These are phyloP conservation scores for Tuber magnatum DNA, from an alignment of 495 filamentous ascomycete genomes.

Conservation along the genomic window DNA sequence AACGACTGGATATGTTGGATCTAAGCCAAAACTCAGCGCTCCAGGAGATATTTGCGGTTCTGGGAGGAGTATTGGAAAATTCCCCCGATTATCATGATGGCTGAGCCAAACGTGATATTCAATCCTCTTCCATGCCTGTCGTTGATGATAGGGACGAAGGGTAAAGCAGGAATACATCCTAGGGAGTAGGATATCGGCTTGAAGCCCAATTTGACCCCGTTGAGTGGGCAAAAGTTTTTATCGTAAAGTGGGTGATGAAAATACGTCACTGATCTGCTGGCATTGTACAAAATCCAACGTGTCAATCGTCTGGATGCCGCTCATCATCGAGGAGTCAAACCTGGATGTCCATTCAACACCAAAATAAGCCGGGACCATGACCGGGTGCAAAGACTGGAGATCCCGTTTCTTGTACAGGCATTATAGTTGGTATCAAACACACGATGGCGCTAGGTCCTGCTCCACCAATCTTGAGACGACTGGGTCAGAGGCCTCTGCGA, in stretches of 20 bases:
- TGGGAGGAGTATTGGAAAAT: constrained; percentile 51
- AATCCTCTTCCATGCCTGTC: constrained; percentile 51
- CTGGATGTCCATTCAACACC: constrained; percentile 66
- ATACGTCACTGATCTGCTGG: background rate
- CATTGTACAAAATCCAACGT: constrained; percentile 53
- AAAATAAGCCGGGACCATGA: constrained; percentile 60
- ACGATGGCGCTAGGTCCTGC: constrained; percentile 25
- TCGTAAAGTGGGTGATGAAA: constrained; percentile 6
- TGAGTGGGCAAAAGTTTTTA: constrained; percentile 44
- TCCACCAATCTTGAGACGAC: constrained; percentile 30
- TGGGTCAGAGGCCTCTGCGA: constrained; percentile 22
- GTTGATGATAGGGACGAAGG: constrained; percentile 54
- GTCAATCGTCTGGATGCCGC: constrained; percentile 56
- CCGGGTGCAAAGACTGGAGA: constrained; percentile 54
- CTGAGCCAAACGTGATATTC: constrained; percentile 56
- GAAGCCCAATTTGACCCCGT: constrained; percentile 32
- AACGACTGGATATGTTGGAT: constrained; percentile 36
- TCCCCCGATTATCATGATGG: constrained; percentile 54
- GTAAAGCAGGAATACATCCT: constrained; percentile 52
- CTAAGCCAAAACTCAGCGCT: constrained; percentile 1
- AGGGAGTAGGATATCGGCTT: constrained; percentile 48
- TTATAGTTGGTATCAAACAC: constrained; percentile 5
- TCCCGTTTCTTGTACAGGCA: constrained; percentile 59
- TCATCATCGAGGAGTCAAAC: constrained; percentile 66
- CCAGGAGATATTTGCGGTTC: constrained; percentile 42